Evolutionary conservation across 768 basidiomycete genomes (phyloP).

Genomic region (Termitomyces sp.): DNA sequence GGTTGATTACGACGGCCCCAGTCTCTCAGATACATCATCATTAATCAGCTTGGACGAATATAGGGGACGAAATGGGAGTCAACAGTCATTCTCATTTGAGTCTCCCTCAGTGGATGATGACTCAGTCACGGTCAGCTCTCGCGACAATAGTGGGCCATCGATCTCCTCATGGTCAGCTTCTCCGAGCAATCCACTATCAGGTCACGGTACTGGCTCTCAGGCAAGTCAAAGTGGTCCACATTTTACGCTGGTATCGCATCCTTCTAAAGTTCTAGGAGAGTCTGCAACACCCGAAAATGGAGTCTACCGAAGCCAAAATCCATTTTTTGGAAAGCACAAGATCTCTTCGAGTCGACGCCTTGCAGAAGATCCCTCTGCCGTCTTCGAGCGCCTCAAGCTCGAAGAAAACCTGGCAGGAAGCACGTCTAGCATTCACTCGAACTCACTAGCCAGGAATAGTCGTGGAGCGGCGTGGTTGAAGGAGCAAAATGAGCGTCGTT

Average conservation of each 20-base stretch:
- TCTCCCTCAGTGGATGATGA: slow-evolving; percentile 56
- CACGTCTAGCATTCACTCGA: slow-evolving; percentile 34
- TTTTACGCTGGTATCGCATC: slow-evolving; percentile 9
- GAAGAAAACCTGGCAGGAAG: slow-evolving; percentile 34
- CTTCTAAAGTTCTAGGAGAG: neutral
- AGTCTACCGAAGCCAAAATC: slow-evolving; percentile 7
- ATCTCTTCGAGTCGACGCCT: slow-evolving; percentile 22
- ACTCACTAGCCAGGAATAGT: slow-evolving; percentile 46
- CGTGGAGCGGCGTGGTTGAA: slow-evolving; percentile 77
- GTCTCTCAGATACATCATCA: slow-evolving; percentile 84
- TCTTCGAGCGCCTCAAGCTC: slow-evolving; percentile 53
- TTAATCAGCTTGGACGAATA: slow-evolving; percentile 75
- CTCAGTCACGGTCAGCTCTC: slow-evolving; percentile 69
- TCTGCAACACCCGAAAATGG: neutral
- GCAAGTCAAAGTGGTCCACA: slow-evolving; percentile 3
- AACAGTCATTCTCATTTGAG: slow-evolving; percentile 45
- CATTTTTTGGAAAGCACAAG: slow-evolving; percentile 24
- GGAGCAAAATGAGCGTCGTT: slow-evolving; percentile 70
- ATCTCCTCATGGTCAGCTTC: neutral
- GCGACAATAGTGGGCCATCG: slow-evolving; percentile 40
- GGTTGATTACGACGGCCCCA: slow-evolving; percentile 89
- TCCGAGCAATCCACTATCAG: neutral
- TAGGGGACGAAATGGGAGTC: slow-evolving; percentile 51
- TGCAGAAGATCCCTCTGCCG: slow-evolving; percentile 36
- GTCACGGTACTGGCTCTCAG: neutral